These are phyloP conservation scores for Naematelia encephala DNA, from an alignment of 768 basidiomycete species.

Conservation along the genomic window DNA sequence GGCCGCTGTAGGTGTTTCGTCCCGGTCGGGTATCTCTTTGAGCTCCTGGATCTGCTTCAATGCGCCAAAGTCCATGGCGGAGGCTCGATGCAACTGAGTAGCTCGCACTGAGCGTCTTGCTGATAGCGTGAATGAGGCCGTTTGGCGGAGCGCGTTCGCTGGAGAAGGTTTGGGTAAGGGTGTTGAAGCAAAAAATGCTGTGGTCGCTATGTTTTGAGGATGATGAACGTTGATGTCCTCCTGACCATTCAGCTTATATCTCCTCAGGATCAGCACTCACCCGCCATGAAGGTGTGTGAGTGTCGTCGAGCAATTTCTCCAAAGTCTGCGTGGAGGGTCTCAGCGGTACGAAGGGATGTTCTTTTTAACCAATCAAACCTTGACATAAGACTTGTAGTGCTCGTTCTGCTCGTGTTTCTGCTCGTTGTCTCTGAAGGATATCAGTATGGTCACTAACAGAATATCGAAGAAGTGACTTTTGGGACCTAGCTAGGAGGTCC, in stretches of 20 bases:
- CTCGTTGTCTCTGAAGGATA: constrained; percentile 22
- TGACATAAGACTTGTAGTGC: constrained; percentile 22
- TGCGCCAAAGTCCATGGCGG: constrained; percentile 4
- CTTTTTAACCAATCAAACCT: constrained; percentile 3
- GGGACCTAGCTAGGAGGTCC: constrained; percentile 6
- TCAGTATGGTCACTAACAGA: neutral
- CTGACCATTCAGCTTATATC: neutral
- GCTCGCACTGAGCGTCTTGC: constrained; percentile 3
- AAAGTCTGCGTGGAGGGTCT: constrained; percentile 4
- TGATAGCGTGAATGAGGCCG: constrained; percentile 15
- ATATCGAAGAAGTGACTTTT: constrained; percentile 3
- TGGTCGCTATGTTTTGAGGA: constrained; percentile 5
- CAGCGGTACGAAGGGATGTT: neutral
- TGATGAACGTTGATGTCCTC: constrained; percentile 10
- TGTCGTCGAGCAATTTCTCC: constrained; percentile 14
- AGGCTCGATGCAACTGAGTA: neutral
- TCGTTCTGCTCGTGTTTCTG: constrained; percentile 20
- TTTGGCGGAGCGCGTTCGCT: constrained; percentile 16
- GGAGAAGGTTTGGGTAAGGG: constrained; percentile 17
- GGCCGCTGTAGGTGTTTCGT: constrained; percentile 24
- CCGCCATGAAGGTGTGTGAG: constrained; percentile 18
- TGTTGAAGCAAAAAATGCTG: constrained; percentile 12
- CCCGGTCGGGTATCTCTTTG: constrained; percentile 11
- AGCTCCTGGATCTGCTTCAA: constrained; percentile 14
- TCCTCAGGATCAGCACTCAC: constrained; percentile 7